phyloP scores from a whole-genome alignment of 495 filamentous ascomycete genomes.

The Aspergillus homomorphus region DNA sequence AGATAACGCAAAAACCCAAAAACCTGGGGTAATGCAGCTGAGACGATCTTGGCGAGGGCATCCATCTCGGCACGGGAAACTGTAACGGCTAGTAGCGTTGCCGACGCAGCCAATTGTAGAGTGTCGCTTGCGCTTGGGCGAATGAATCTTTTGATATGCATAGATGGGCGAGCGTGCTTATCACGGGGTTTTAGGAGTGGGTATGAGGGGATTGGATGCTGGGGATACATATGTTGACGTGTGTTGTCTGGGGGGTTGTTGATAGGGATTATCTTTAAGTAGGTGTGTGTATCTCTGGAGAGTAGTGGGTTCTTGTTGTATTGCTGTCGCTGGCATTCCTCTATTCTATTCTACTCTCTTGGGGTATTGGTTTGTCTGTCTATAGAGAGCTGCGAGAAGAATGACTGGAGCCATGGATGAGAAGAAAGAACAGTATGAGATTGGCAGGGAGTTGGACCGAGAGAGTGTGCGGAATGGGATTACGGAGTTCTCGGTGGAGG shows the following conservation, averaged over 20 bases:
- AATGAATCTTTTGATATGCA: not conserved
- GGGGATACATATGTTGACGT: not conserved
- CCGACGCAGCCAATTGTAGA: constrained; percentile 24
- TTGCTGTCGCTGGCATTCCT: no score
- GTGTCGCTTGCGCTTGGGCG: not conserved
- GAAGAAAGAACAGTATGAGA: not conserved
- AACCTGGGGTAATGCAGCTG: no score
- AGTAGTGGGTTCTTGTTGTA: no score
- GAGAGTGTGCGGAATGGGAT: constrained; percentile 13
- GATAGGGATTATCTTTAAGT: no score
- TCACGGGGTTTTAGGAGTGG: not conserved
- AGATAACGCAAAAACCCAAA: no score
- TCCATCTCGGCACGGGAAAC: not conserved
- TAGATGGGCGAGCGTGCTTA: not conserved
- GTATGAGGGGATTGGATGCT: not conserved
- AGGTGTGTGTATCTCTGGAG: no score
- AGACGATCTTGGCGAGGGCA: not conserved
- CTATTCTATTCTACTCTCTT: no score
- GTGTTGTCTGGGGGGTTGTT: no score
- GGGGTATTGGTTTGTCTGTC: no score
- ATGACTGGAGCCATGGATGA: constrained; percentile 1
- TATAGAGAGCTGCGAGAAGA: not conserved
- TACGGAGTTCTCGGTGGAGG: constrained; percentile 12
- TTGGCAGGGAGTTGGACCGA: constrained; percentile 14
- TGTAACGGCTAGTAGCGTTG: constrained; percentile 13